A percentile compares a stretch with the other conserved stretches of the same genome.
Evolutionary conservation across 2,329 filamentous ascomycete species (phyloP).

Genomic region (Hypoxylon sp.): DNA sequence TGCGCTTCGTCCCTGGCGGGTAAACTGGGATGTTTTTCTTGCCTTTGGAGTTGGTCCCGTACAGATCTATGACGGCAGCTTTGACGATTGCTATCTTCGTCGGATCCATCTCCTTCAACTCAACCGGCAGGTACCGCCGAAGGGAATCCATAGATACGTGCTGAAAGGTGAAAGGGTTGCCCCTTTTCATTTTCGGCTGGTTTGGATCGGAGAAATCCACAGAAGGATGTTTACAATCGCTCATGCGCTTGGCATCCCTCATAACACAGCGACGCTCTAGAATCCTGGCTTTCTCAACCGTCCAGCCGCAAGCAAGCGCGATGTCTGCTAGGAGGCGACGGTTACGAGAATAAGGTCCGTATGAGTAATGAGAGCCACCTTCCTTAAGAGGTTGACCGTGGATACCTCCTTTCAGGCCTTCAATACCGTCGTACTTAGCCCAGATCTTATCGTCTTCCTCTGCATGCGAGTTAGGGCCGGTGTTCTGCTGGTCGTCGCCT

Average conservation of each 20-base stretch:
- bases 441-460: constrained; percentile 32
- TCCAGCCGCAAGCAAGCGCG: constrained; percentile 35
- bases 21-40: constrained; percentile 23
- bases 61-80: constrained; percentile 35
- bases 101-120: constrained; percentile 32
- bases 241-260: constrained; percentile 1
- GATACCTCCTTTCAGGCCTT: constrained; percentile 26
- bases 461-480: neutral
- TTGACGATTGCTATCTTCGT: constrained; percentile 28
- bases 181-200: constrained; percentile 25
- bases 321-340: constrained; percentile 38
- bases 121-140: neutral
- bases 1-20: constrained; percentile 14
- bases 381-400: constrained; percentile 24
- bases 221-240: no score
- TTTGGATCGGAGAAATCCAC: constrained; percentile 20
- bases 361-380: constrained; percentile 31
- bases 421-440: constrained; percentile 29
- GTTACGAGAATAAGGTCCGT: constrained; percentile 34
- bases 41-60: constrained; percentile 34
- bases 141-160: constrained; percentile 29
- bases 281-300: constrained; percentile 27
- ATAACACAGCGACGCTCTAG: constrained; percentile 27
- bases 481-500: constrained; percentile 2
- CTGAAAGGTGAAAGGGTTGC: constrained; percentile 35